These are phyloP conservation scores for Rugiboletus extremiorientalis DNA, from an alignment of 1,284 basidiomycete genomes.

Conservation along the genomic window DNA sequence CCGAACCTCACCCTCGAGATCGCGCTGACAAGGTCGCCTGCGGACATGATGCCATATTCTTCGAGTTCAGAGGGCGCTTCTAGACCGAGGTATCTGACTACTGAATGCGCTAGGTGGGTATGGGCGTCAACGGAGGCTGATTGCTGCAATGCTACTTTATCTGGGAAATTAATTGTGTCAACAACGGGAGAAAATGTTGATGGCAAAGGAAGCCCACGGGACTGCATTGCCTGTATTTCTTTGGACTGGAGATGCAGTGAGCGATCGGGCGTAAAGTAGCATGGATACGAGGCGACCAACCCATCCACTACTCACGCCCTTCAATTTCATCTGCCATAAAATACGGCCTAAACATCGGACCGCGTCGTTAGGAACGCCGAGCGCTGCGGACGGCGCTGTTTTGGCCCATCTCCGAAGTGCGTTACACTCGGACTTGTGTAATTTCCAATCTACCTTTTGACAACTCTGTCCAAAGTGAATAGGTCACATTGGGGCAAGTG, in stretches of 20 bases:
- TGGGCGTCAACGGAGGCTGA: conserved; percentile 53
- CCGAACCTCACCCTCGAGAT: conserved; percentile 59
- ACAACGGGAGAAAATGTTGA: neutral
- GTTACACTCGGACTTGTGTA: conserved; percentile 77
- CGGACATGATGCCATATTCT: conserved; percentile 54
- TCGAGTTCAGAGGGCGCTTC: conserved; percentile 57
- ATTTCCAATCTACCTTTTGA: conserved; percentile 74
- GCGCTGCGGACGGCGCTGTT: conserved; percentile 45
- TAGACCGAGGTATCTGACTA: conserved; percentile 66
- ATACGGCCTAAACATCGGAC: conserved; percentile 77
- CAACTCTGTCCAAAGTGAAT: conserved; percentile 52
- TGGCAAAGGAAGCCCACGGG: conserved; percentile 50
- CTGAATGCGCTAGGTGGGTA: conserved; percentile 66
- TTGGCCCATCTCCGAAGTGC: conserved; percentile 62
- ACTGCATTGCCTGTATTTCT: conserved; percentile 72
- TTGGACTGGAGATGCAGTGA: conserved; percentile 46
- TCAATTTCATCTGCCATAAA: conserved; percentile 62
- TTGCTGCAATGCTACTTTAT: conserved; percentile 38
- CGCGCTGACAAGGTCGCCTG: conserved; percentile 64
- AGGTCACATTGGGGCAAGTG: neutral
- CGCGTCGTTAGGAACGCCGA: conserved; percentile 65
- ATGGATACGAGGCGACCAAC: conserved; percentile 43
- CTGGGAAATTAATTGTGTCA: conserved; percentile 42
- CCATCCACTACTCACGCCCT: conserved; percentile 56
- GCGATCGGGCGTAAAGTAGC: neutral